These are phyloP conservation scores for Aspergillus bridgeri DNA, from an alignment of 495 filamentous ascomycete species.

Conservation along the genomic window DNA sequence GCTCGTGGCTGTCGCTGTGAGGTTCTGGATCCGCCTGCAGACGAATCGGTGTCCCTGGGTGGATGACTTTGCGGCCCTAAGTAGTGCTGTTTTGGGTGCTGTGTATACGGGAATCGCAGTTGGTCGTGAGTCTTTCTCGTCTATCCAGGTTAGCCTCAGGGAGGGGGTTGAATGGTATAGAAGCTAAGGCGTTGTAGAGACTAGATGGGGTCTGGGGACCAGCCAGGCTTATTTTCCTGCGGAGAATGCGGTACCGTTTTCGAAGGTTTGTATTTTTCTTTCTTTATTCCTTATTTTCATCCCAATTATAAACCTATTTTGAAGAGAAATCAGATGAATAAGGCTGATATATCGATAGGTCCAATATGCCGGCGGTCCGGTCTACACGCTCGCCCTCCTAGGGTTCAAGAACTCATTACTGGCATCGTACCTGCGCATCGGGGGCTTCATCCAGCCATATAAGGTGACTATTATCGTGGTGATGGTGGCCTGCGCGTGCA, in stretches of 20 bases:
- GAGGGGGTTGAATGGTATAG: constrained; percentile 1
- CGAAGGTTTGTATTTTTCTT: constrained; percentile 18
- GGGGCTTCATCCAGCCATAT: constrained; percentile 38
- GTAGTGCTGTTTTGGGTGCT: constrained; percentile 18
- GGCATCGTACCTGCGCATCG: constrained; percentile 48
- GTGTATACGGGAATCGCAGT: constrained; percentile 22
- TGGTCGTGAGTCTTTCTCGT: constrained; percentile 21
- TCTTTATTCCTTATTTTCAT: neutral
- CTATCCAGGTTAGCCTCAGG: too few species aligned
- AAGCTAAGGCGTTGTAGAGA: constrained; percentile 13
- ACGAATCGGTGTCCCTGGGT: constrained; percentile 21
- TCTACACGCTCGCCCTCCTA: constrained; percentile 35
- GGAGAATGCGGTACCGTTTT: constrained; percentile 24
- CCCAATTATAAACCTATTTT: too few species aligned
- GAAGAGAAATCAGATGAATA: neutral
- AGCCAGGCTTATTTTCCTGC: constrained; percentile 19
- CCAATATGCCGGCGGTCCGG: constrained; percentile 30
- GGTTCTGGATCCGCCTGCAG: constrained; percentile 21
- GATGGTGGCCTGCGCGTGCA: constrained; percentile 34
- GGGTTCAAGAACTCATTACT: constrained; percentile 53
- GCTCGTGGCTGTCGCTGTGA: constrained; percentile 21
- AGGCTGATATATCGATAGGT: constrained; percentile 17
- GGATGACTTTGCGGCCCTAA: constrained; percentile 28
- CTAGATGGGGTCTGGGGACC: constrained; percentile 29
- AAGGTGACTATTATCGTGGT: constrained; percentile 29